Base-by-base conservation (phyloP, 805 yeast species). In the Vanderwaltozyma tropicalis region DNA sequence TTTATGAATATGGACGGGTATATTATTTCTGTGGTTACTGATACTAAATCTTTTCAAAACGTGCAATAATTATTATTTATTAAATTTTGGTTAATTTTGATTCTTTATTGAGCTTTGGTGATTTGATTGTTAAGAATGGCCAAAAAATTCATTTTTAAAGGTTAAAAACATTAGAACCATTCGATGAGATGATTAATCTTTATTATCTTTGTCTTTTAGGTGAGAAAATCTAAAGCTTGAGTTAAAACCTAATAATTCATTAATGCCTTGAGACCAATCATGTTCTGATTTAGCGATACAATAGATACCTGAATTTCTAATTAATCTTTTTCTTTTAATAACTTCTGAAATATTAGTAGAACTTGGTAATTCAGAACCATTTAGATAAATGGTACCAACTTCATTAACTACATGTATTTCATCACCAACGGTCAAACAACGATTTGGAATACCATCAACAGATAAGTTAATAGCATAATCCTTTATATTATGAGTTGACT, bases 221-320 rank as follows among this genome's bases (percentile, higher is more conserved):
- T 52, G 47, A 33, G 59, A 61, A 40, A 71, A 69, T 49, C 80
- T 78, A 57, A 88, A 88, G 38, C 86, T 73, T 11, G 87, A 77
- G 56, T 88, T 88, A 68, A 88, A 88, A 2, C 96, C 96, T 31
- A 88, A 61, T 41, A 88, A 68, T 48, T 84, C 88, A 52, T 88
- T 89, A 39, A 89, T 77, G 25, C 94, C 95, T 41, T 72, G 73
- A 2, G 88, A 87, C 97, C 97, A 89, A 54, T 89, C 96, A 46
- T 81, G 80, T 44, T 79, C 85, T 7, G 80, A 70, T 42, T 77
- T 71, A 0, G 95, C 84, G 3, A 89, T 79, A 61, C 96, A 88
- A 78, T 92, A 87, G 13, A 88, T 77, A 1, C 95, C 95, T 12
- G 69, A 63, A 16, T 61, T 57, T 19, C 44, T 52, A 27, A 41